Evolutionary conservation across 2,329 filamentous ascomycete genomes (phyloP).

Genomic region (Stenocarpella maydis): DNA sequence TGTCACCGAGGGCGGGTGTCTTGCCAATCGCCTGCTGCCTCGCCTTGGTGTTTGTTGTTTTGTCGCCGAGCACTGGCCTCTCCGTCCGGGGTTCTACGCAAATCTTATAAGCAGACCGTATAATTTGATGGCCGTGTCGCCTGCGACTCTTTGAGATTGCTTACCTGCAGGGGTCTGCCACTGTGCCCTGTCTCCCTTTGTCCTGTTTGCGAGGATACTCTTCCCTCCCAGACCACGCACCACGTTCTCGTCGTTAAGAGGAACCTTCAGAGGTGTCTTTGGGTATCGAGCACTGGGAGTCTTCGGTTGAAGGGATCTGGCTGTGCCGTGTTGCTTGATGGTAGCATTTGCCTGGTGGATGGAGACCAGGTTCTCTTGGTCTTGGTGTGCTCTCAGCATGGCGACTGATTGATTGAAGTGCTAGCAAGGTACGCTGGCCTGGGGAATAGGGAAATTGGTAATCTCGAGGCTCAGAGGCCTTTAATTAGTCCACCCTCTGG

Average conservation of each 20-base stretch:
- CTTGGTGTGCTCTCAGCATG: slow-evolving; percentile 77
- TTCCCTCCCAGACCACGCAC: slow-evolving; percentile 62
- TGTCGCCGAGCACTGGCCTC: slow-evolving; percentile 87
- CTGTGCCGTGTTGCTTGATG: slow-evolving; percentile 65
- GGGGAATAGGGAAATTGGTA: slow-evolving; percentile 31
- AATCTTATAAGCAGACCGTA: slow-evolving; percentile 18
- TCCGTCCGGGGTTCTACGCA: slow-evolving; percentile 63
- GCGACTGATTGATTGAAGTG: slow-evolving; percentile 29
- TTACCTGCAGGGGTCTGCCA: slow-evolving; percentile 80
- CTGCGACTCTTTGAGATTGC: slow-evolving; percentile 38
- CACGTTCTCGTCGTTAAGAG: slow-evolving; percentile 88
- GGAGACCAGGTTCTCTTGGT: slow-evolving; percentile 89
- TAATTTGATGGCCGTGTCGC: neutral
- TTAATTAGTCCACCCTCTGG: slow-evolving; percentile 33
- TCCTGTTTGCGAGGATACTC: slow-evolving; percentile 53
- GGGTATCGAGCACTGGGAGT: slow-evolving; percentile 79
- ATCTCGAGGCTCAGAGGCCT: slow-evolving; percentile 31
- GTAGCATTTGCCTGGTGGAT: slow-evolving; percentile 75
- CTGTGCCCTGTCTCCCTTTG: slow-evolving; percentile 32
- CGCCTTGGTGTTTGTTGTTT: slow-evolving; percentile 94
- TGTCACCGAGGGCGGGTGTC: slow-evolving; percentile 54
- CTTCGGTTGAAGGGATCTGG: slow-evolving; percentile 66
- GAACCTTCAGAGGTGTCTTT: slow-evolving; percentile 83
- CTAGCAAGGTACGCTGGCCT: neutral
- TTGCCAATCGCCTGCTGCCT: slow-evolving; percentile 73